Evolutionary conservation across 2,329 filamentous ascomycete genomes (phyloP), one percentile per base, ranked within the genome.

Genomic region (Mariannaea elegans): DNA sequence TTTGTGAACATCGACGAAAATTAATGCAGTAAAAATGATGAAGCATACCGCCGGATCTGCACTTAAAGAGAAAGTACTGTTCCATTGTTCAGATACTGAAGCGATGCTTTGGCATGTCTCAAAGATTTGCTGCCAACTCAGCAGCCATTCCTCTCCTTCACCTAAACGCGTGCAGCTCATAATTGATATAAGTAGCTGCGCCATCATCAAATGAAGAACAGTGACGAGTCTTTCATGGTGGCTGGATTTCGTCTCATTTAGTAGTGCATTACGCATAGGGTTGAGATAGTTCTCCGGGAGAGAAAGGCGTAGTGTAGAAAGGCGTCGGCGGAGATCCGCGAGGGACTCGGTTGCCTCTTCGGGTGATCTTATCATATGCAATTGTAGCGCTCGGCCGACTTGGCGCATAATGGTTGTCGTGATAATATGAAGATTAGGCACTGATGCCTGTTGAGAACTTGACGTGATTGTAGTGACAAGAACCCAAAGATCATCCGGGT

Each of bases 111-210:
- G 42, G 23, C 42, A 45, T 12, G 24, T 27, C n/a, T 27, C 42
- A n/a, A 45, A 23, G 21, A 45, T 23, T n/a, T 45, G 42, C 42
- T 45, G 42, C 42, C 42, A 45, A 23, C 14, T 45, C 42, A 45
- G n/a, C 13, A 45, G 42, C 42, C 42, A 45, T 27, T 45, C 42
- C 2, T 45, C 21, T 7, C 23, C 42, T 27, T 45, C 42, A 9
- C 13, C 21, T n/a, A 45, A 45, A 16, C 21, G 21, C 14, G 14
- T 5, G 23, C 42, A 45, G 3, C 12, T 27, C 23, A 45, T 14
- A 14, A 45, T 16, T 14, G 42, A 13, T n/a, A 29, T 16, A 9
- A 45, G 42, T 8, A 45, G 42, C 13, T 29, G 42, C 12, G 21
- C 42, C 42, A 45, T 45, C 21, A 27, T 21, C 23, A 45, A 16